phyloP scores from a whole-genome alignment of 2,329 filamentous ascomycete genomes.

The Neofusicoccum umdonicola region DNA sequence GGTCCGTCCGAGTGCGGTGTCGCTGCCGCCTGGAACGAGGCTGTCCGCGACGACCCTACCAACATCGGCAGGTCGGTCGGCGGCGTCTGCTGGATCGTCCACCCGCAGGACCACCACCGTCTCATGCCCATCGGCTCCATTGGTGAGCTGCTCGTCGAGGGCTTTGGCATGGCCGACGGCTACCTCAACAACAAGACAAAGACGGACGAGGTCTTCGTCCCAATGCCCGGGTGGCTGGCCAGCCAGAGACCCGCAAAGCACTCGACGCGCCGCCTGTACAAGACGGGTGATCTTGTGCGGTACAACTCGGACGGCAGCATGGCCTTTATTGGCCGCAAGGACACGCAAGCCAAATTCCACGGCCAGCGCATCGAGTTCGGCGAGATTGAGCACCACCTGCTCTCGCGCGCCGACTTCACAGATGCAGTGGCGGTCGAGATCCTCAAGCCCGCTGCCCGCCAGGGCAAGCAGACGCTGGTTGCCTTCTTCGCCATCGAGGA shows the following conservation, averaged over 20 bases:
- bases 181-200: slow-evolving; percentile 34
- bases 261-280: slow-evolving; percentile 21
- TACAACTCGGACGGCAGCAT: slow-evolving; percentile 34
- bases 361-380: slow-evolving; percentile 2
- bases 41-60: slow-evolving; percentile 15
- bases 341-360: slow-evolving; percentile 20
- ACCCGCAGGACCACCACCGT: slow-evolving; percentile 26
- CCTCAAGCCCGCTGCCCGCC: neutral
- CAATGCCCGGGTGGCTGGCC: slow-evolving; percentile 17
- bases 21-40: slow-evolving; percentile 26
- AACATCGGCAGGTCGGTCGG: neutral
- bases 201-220: slow-evolving; percentile 31
- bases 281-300: slow-evolving; percentile 20
- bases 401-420: neutral
- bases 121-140: slow-evolving; percentile 35
- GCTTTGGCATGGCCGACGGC: slow-evolving; percentile 32
- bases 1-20: slow-evolving; percentile 31
- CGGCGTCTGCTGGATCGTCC: slow-evolving; percentile 25
- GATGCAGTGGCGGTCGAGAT: slow-evolving; percentile 34
- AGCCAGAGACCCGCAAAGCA: slow-evolving; percentile 41
- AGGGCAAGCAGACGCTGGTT: slow-evolving; percentile 34
- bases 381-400: slow-evolving; percentile 1
- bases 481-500: slow-evolving; percentile 42
- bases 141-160: slow-evolving; percentile 35
- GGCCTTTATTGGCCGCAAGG: slow-evolving; percentile 36